Evolutionary conservation across 164 flowering plant genomes (phyloP).

Genomic region (Stephania yunnanensis): DNA sequence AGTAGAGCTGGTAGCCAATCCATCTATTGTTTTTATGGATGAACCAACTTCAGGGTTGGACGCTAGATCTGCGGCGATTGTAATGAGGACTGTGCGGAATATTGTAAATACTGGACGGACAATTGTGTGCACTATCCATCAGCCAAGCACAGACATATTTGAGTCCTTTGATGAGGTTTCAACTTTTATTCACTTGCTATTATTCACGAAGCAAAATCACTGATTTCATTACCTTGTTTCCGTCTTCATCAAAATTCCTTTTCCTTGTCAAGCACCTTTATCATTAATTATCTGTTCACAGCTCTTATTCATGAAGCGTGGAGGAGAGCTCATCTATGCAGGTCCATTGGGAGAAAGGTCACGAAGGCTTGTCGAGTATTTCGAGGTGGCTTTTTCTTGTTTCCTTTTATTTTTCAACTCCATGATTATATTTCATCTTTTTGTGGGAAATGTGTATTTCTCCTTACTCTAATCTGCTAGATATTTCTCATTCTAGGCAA

Average conservation of each 20-base stretch:
- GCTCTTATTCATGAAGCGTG: constrained; percentile 50
- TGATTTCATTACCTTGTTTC: not conserved
- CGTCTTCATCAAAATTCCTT: not conserved
- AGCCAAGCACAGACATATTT: constrained; percentile 98
- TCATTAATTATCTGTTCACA: constrained; percentile 16
- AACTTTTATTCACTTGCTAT: constrained; percentile 7
- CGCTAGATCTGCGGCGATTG: constrained; percentile 98
- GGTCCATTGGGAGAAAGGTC: constrained; percentile 49
- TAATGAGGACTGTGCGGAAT: constrained; percentile 98
- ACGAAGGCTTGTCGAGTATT: constrained; percentile 40
- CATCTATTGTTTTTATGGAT: constrained; percentile 98
- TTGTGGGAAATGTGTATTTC: not conserved
- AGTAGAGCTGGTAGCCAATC: constrained; percentile 94
- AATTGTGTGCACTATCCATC: constrained; percentile 98
- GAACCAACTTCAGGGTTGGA: constrained; percentile 99
- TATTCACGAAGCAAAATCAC: not conserved
- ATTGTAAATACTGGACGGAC: constrained; percentile 97
- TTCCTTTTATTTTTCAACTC: not conserved
- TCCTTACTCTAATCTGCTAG: not conserved
- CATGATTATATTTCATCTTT: not conserved
- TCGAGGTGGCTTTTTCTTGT: constrained; percentile 37
- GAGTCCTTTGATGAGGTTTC: constrained; percentile 99
- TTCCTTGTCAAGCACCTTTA: not conserved
- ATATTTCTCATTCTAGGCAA: constrained; percentile 38
- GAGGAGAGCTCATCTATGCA: constrained; percentile 56